phyloP scores from a whole-genome alignment of 768 basidiomycete species.

The Mycena amicta region DNA sequence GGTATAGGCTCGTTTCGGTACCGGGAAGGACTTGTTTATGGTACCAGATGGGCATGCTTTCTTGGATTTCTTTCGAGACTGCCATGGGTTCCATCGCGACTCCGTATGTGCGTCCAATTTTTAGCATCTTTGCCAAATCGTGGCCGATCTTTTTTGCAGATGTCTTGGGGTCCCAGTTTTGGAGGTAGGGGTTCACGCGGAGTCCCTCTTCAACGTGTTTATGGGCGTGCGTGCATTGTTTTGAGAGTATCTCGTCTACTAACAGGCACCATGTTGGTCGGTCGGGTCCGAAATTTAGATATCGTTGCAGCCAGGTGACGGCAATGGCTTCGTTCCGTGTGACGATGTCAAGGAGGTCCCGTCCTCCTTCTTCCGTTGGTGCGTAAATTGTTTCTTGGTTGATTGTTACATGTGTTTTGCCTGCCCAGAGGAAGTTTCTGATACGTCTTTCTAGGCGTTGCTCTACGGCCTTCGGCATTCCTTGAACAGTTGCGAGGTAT shows the following conservation, averaged over 20 bases:
- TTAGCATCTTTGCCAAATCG: not conserved
- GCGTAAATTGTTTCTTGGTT: not conserved
- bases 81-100: not conserved
- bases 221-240: not conserved
- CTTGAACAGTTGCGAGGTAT: not conserved
- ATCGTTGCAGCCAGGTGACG: not conserved
- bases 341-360: not conserved
- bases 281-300: not conserved
- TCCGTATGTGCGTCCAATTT: not conserved
- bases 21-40: no score
- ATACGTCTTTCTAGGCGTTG: not conserved
- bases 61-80: not conserved
- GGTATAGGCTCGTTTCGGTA: no score
- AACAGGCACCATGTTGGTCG: not conserved
- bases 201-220: not conserved
- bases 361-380: not conserved
- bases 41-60: not conserved
- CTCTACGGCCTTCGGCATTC: not conserved
- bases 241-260: not conserved
- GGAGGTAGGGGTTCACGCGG: not conserved
- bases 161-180: not conserved
- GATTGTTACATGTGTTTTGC: not conserved
- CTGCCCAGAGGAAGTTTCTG: not conserved
- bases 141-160: not conserved
- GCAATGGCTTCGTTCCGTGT: not conserved